phyloP scores from a whole-genome alignment of 2,329 filamentous ascomycete species.

The Helicocarpus griseus region DNA sequence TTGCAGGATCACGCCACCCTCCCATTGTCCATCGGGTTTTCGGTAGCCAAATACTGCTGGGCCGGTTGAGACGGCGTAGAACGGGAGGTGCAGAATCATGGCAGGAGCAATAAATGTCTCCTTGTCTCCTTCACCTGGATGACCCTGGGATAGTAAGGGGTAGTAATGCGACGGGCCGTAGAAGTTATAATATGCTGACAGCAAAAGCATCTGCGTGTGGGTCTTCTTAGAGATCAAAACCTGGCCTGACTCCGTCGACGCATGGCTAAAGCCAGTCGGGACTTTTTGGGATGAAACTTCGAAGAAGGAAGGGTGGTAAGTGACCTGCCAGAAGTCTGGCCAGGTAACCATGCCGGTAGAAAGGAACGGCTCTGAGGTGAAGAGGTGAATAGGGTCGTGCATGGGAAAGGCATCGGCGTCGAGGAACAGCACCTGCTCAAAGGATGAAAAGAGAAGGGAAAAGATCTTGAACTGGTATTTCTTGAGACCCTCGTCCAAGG shows the following conservation, averaged over 20 bases:
- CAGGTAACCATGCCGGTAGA: conserved; percentile 46
- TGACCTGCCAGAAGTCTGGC: conserved; percentile 45
- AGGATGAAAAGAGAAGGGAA: conserved; percentile 49
- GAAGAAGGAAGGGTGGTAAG: conserved; percentile 36
- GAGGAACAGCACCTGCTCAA: conserved; percentile 50
- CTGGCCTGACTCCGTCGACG: conserved; percentile 42
- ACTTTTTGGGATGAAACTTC: conserved; percentile 34
- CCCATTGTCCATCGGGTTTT: conserved; percentile 8
- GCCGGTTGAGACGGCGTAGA: conserved; percentile 13
- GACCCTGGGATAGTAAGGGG: conserved; percentile 28
- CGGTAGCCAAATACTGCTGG: conserved; percentile 12
- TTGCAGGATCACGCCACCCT: conserved; percentile 14
- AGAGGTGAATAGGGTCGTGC: conserved; percentile 36
- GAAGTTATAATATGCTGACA: conserved; percentile 47
- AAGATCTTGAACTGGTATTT: conserved; percentile 49
- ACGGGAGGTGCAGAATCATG: conserved; percentile 10
- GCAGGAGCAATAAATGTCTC: conserved; percentile 13
- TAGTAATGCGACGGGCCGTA: conserved; percentile 46
- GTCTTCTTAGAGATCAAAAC: conserved; percentile 40
- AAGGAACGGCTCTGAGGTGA: conserved; percentile 43
- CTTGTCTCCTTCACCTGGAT: conserved; percentile 15
- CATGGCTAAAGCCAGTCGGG: conserved; percentile 26
- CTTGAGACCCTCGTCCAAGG: conserved; percentile 48
- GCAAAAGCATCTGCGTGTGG: conserved; percentile 39
- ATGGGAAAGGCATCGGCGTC: conserved; percentile 49